Evolutionary conservation across 192 early-diverging fungal species (phyloP).

Genomic region (Podila verticillata): DNA sequence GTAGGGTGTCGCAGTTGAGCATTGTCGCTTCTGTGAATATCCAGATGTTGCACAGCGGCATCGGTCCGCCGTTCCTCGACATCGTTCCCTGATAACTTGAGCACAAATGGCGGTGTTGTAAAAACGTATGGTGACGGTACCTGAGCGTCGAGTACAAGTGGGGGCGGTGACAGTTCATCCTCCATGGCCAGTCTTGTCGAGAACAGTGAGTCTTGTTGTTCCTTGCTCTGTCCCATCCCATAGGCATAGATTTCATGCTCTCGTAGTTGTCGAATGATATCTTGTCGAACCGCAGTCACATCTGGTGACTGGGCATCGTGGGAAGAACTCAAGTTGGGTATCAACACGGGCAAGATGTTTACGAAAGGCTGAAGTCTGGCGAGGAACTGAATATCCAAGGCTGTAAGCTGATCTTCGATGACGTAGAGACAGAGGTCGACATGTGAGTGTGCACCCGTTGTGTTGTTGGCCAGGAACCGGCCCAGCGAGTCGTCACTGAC

Average conservation of each 20-base stretch:
- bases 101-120: constrained; percentile 17
- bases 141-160: constrained; percentile 1
- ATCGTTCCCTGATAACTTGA: background rate
- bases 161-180: constrained; percentile 15
- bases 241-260: constrained; percentile 24
- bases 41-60: background rate
- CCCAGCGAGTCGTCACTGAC: constrained; percentile 34
- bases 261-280: constrained; percentile 12
- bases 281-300: background rate
- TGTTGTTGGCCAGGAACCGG: constrained; percentile 41
- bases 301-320: background rate
- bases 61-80: background rate
- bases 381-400: constrained; percentile 19
- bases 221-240: constrained; percentile 5
- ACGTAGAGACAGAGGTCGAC: constrained; percentile 34
- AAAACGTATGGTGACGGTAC: background rate
- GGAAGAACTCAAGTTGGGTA: background rate
- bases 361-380: constrained; percentile 28
- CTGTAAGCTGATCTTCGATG: constrained; percentile 23
- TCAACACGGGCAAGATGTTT: constrained; percentile 28
- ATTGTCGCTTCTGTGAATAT: background rate
- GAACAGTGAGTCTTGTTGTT: background rate
- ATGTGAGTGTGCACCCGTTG: constrained; percentile 37
- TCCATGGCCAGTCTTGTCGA: constrained; percentile 4
- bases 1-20: too few species aligned